Base-by-base conservation (phyloP, 2,329 filamentous ascomycete genomes). In the Ophiostoma ips region DNA sequence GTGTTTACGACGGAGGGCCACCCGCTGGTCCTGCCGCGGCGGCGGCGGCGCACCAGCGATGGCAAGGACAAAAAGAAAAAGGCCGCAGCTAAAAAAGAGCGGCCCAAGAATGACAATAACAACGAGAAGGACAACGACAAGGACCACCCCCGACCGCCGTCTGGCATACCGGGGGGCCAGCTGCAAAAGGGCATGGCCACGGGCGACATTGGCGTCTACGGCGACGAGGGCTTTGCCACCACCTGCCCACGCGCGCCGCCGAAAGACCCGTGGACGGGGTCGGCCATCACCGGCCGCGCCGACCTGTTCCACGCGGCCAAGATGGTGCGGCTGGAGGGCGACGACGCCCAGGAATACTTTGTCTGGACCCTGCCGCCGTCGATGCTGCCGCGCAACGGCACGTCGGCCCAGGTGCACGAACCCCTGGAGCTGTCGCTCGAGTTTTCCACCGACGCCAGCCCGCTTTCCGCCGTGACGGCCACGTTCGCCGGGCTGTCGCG, bases 1-100 rank as follows among this genome's bases (percentile, higher is more conserved):
- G 90, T 98, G 13, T 96, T 98, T 63, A 92, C 86, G 0, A 98
- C 92, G 0, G 92, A 98, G 66, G 92, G 90, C 0, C 92, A 98
- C 64, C 92, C 92, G 3, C 71, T 98, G 41, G 74, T 96, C 38
- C 83, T 98, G 48, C 89, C 89, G 28, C 11, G n/a, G 48, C 40
- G 40, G 21, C 34, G 10, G 19, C 21, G 9, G 19, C 2, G 15
- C 16, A 18, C 15, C 34, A 24, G 19, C 10, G 13, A 37, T 10
- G 3, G 2, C 38, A 55, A 52, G 12, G 57, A 49, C 36, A 19
- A 44, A 18, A 33, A 15, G n/a, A n/a, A n/a, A n/a, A n/a, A n/a
- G n/a, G n/a, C n/a, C n/a, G n/a, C n/a, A n/a, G n/a, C n/a, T n/a
- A n/a, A n/a, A n/a, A n/a, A n/a, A n/a, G n/a, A n/a, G n/a, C n/a